Conservation (phyloP, 306 rosid genomes). For the Quercus rubra region DNA sequence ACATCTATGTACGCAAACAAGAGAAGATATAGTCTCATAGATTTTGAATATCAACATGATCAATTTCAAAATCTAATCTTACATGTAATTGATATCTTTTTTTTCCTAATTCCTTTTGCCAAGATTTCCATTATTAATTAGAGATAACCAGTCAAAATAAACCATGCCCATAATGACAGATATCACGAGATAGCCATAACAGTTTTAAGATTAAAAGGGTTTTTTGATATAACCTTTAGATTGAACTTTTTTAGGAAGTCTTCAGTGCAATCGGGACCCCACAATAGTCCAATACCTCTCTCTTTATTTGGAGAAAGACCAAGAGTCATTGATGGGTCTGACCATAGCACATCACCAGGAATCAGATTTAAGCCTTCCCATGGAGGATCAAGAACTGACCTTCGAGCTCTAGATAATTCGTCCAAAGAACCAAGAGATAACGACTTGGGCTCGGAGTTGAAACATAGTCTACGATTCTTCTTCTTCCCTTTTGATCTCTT, state of each 20-base stretch:
- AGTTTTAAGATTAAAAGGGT: background rate
- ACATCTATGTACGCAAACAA: background rate
- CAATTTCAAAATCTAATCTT: too few species aligned
- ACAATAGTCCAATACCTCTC: slow-evolving; percentile 82
- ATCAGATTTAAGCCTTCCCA: slow-evolving; percentile 90
- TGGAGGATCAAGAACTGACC: slow-evolving; percentile 93
- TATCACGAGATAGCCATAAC: background rate
- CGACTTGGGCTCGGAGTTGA: slow-evolving; percentile 39
- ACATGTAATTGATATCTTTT: too few species aligned
- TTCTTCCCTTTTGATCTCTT: slow-evolving; percentile 81
- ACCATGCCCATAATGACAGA: background rate
- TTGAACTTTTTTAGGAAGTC: slow-evolving; percentile 67
- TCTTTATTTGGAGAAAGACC: slow-evolving; percentile 84
- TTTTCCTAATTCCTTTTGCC: too few species aligned
- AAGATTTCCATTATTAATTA: background rate
- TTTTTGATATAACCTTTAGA: slow-evolving; percentile 45
- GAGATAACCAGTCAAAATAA: background rate
- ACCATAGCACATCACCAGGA: slow-evolving; percentile 95
- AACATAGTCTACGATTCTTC: slow-evolving; percentile 62
- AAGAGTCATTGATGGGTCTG: slow-evolving; percentile 71
- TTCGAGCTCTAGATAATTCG: slow-evolving; percentile 64
- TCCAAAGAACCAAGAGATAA: slow-evolving; percentile 70
- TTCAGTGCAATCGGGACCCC: slow-evolving; percentile 94
- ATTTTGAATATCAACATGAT: too few species aligned
- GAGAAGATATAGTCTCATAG: background rate